Evolutionary conservation across 345 rosid species (phyloP).

Genomic region (Hibiscus tridactylites): DNA sequence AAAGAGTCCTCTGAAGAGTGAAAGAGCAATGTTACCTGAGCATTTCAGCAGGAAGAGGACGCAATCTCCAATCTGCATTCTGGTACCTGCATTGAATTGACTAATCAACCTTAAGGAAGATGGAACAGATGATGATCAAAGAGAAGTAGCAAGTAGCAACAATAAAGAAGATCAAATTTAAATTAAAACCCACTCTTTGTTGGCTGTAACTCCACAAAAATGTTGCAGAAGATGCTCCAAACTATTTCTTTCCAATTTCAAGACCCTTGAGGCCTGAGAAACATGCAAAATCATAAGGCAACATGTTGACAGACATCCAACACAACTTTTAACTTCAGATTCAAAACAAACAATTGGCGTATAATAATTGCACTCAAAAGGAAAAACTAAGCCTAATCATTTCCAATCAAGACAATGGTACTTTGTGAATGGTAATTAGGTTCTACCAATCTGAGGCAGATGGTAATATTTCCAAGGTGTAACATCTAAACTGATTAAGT

Average conservation of each 20-base stretch:
- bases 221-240: conserved; percentile 70
- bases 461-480: not conserved
- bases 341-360: not conserved
- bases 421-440: not conserved
- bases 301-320: not conserved
- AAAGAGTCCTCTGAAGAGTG: not conserved
- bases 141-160: not conserved
- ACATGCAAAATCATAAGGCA: not conserved
- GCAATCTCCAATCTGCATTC: conserved; percentile 93
- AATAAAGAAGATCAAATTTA: conserved; percentile 12
- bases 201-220: conserved; percentile 74
- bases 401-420: not conserved
- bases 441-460: not conserved
- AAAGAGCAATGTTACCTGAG: conserved; percentile 33
- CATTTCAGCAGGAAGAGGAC: conserved; percentile 90
- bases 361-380: not conserved
- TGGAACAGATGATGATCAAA: not conserved
- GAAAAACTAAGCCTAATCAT: not conserved
- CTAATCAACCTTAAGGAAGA: conserved; percentile 12
- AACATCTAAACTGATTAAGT: not conserved
- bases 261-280: conserved; percentile 73
- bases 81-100: conserved; percentile 67
- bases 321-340: not conserved
- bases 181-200: conserved; percentile 59
- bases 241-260: conserved; percentile 86